Evolutionary conservation across 352 stramenopile species (phyloP).

Genomic region (Phytophthora cryptogea): DNA sequence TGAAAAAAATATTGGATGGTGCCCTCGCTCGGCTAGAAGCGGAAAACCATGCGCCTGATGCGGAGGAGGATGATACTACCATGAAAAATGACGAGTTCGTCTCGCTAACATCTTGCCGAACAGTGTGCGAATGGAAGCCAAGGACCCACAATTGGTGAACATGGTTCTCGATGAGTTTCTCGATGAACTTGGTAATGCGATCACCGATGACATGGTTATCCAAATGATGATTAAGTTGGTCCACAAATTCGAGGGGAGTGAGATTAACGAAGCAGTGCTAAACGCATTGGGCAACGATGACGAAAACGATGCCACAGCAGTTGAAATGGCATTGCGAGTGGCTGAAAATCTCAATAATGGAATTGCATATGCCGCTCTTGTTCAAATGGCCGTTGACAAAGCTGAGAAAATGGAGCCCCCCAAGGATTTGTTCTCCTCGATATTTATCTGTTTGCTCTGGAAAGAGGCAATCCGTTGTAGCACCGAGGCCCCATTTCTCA

Average conservation of each 20-base stretch:
- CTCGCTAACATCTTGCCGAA: background rate
- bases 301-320: background rate
- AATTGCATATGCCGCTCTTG: background rate
- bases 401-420: background rate
- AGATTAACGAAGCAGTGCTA: background rate
- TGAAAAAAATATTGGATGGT: background rate
- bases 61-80: too few species aligned
- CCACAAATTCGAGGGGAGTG: background rate
- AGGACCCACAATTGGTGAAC: too few species aligned
- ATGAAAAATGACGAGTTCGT: background rate
- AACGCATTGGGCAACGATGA: background rate
- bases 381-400: constrained; percentile 1
- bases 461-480: constrained; percentile 8
- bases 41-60: too few species aligned
- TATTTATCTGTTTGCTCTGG: constrained; percentile 9
- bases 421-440: background rate
- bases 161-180: too few species aligned
- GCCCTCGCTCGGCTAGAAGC: too few species aligned
- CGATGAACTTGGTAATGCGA: background rate
- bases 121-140: background rate
- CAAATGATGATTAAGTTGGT: background rate
- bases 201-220: background rate
- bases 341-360: background rate
- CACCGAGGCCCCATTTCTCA: background rate
- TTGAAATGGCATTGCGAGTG: background rate